A percentile compares a stretch with the other conserved stretches of the same genome.
phyloP scores from a whole-genome alignment of 306 rosid species.

The Purshia tridentata region DNA sequence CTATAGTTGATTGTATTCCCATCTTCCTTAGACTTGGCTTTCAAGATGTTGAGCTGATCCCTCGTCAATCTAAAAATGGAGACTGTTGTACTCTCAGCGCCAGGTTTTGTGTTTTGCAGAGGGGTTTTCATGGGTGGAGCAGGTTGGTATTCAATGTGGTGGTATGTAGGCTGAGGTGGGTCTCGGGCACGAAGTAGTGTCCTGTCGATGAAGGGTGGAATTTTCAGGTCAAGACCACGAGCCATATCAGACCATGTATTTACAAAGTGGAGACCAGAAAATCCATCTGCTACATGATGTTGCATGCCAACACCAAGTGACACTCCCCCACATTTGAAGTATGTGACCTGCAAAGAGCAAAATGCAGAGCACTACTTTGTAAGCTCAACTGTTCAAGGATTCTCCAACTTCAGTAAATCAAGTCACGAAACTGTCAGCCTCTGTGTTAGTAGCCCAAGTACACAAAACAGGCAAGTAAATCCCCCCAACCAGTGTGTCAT shows the following conservation, averaged over 20 bases:
- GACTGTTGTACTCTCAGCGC: constrained; percentile 35
- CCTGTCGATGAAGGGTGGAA: constrained; percentile 74
- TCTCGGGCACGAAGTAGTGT: constrained; percentile 68
- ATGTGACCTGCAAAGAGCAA: constrained; percentile 52
- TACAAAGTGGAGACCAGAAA: constrained; percentile 81
- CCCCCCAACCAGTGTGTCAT: background rate
- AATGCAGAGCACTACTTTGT: background rate
- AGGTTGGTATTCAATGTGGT: constrained; percentile 79
- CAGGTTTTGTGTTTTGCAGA: constrained; percentile 37
- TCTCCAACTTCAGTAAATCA: background rate
- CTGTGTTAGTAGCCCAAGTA: background rate
- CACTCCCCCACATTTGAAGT: constrained; percentile 90
- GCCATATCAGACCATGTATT: constrained; percentile 93
- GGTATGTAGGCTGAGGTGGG: constrained; percentile 70
- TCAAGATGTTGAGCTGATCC: constrained; percentile 56
- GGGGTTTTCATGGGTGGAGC: constrained; percentile 61
- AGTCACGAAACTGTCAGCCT: background rate
- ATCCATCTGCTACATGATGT: constrained; percentile 84
- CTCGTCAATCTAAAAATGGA: constrained; percentile 62
- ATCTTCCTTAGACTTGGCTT: constrained; percentile 63
- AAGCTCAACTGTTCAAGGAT: background rate
- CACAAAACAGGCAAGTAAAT: background rate
- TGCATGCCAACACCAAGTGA: constrained; percentile 94
- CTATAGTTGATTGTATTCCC: constrained; percentile 65
- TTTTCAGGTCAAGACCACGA: constrained; percentile 65